Evolutionary conservation across 2,329 filamentous ascomycete species (phyloP).

Genomic region (Neonectria magnoliae): DNA sequence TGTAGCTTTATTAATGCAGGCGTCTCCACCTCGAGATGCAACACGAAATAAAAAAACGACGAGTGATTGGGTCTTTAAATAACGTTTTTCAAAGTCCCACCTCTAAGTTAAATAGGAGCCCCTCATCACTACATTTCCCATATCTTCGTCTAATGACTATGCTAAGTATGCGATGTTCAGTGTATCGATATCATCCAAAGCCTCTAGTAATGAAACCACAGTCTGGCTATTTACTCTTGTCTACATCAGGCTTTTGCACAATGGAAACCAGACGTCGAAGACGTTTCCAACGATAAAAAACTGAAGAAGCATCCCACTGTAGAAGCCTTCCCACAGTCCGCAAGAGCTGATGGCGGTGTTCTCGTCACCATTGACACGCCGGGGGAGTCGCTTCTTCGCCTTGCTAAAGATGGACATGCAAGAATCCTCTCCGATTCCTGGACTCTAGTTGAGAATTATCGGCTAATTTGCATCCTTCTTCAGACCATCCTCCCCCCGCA

Average conservation of each 20-base stretch:
- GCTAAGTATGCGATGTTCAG: conserved; percentile 1
- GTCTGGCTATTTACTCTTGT: too few relatives aligned
- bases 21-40: background rate
- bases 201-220: conserved; percentile 1
- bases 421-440: background rate
- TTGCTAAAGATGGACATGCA: conserved; percentile 33
- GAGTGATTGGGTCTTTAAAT: background rate
- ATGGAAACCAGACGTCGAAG: conserved; percentile 33
- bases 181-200: conserved; percentile 2
- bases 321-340: conserved; percentile 22
- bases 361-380: conserved; percentile 14
- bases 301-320: conserved; percentile 1
- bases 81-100: background rate
- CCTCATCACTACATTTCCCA: too few relatives aligned
- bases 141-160: too few relatives aligned
- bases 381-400: conserved; percentile 17
- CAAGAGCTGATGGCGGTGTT: conserved; percentile 31
- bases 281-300: conserved; percentile 29
- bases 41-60: background rate
- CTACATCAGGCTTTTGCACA: background rate
- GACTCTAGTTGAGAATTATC: too few relatives aligned
- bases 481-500: conserved; percentile 34
- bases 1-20: background rate
- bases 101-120: too few relatives aligned
- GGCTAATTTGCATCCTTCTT: background rate